A percentile compares a stretch with the other conserved stretches of the same genome.
These are phyloP conservation scores for Phtheirospermum japonicum DNA, from an alignment of 257 asterid genomes.

Conservation along the genomic window DNA sequence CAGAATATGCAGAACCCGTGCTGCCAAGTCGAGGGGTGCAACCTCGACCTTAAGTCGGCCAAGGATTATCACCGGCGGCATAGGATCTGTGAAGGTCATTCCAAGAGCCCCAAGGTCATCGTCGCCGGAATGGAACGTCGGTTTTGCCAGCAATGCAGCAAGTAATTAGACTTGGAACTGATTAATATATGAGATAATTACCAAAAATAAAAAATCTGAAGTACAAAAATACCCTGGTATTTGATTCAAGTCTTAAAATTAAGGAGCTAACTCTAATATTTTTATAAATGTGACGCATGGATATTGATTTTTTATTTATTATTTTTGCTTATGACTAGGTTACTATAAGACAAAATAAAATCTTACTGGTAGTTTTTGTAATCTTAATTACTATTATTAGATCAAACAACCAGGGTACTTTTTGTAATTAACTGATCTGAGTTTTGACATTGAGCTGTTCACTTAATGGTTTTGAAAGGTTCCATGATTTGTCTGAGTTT, in stretches of 20 bases:
- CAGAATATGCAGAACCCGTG: conserved; percentile 49
- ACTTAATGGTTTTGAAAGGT: conserved; percentile 40
- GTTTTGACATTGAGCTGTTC: background rate
- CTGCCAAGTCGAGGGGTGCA: conserved; percentile 83
- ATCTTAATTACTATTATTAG: too few species aligned
- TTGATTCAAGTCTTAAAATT: too few species aligned
- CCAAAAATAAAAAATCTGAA: too few species aligned
- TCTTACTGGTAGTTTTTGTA: too few species aligned
- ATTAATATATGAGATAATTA: too few species aligned
- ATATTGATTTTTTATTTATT: too few species aligned
- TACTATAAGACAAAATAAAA: too few species aligned
- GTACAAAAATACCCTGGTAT: too few species aligned
- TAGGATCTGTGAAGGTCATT: conserved; percentile 61
- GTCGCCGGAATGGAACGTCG: conserved; percentile 64
- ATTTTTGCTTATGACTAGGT: too few species aligned
- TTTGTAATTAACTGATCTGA: background rate
- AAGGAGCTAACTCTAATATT: too few species aligned
- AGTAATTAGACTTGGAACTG: conserved; percentile 37
- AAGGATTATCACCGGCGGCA: conserved; percentile 71
- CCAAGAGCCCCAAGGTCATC: conserved; percentile 59
- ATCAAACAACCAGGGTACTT: too few species aligned
- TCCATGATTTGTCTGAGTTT: conserved; percentile 68
- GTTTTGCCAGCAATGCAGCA: conserved; percentile 91
- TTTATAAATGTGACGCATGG: too few species aligned
- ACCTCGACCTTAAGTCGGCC: conserved; percentile 55